These are phyloP conservation scores for Fusarium annulatum DNA, from an alignment of 2,329 filamentous ascomycete genomes.

Conservation along the genomic window DNA sequence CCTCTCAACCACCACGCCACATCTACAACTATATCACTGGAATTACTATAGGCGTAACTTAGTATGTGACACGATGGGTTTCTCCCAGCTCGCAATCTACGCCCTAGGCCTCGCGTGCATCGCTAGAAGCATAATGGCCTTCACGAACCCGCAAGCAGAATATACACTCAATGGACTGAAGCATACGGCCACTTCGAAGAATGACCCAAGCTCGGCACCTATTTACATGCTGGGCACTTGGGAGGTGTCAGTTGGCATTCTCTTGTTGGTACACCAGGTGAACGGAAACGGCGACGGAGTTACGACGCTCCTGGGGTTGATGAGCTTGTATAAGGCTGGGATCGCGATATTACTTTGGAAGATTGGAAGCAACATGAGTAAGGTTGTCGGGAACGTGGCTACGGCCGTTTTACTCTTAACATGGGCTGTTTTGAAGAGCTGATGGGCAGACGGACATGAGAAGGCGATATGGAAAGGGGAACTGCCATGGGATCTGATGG, in stretches of 20 bases:
- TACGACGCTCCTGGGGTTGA: not conserved
- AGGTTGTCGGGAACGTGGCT: not conserved
- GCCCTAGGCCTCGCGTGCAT: not conserved
- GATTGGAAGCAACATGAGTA: not conserved
- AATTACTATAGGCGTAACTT: rapidly evolving
- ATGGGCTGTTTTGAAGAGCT: not conserved
- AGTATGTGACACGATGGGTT: not conserved
- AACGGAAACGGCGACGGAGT: not conserved
- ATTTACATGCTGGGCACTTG: slow-evolving; percentile 14
- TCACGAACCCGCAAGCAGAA: slow-evolving; percentile 11
- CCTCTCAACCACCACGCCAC: not conserved
- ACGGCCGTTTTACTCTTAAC: not conserved
- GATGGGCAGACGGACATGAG: too few relatives aligned
- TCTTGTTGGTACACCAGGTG: not conserved
- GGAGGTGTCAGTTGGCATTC: not conserved
- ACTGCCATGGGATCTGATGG: too few relatives aligned
- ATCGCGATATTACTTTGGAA: not conserved
- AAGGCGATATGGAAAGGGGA: not conserved
- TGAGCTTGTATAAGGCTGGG: slow-evolving; percentile 6
- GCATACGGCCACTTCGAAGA: not conserved
- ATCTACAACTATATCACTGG: too few relatives aligned
- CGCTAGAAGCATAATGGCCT: slow-evolving; percentile 6
- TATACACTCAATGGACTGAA: slow-evolving; percentile 4
- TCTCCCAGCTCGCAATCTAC: not conserved
- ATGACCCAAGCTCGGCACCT: not conserved